Evolutionary conservation across 2,329 filamentous ascomycete species (phyloP).

Genomic region (Pestalotiopsis sp.): DNA sequence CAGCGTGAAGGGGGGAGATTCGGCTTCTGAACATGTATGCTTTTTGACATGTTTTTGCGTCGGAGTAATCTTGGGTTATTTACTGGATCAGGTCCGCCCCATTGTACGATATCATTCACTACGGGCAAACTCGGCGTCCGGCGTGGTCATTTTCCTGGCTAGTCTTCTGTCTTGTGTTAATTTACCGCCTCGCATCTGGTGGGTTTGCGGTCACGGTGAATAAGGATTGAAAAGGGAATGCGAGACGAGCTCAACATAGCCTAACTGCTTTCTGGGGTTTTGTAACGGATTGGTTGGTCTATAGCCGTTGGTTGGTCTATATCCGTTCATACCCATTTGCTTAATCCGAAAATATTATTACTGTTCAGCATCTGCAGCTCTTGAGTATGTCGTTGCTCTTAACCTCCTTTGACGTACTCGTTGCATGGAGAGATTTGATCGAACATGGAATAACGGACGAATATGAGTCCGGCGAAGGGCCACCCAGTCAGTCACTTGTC

Average conservation of each 20-base stretch:
- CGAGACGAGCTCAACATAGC: background rate
- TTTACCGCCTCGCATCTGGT: background rate
- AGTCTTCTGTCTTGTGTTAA: background rate
- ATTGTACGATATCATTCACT: constrained; percentile 9
- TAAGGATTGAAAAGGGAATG: constrained; percentile 1
- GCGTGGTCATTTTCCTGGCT: constrained; percentile 1
- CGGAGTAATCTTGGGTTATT: constrained; percentile 6
- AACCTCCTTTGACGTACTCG: too few relatives aligned
- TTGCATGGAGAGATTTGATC: too few relatives aligned
- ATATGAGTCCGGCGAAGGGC: too few relatives aligned
- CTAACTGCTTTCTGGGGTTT: background rate
- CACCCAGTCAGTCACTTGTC: too few relatives aligned
- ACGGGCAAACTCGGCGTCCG: background rate
- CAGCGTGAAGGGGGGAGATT: background rate
- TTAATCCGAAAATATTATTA: constrained; percentile 2
- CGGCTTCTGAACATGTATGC: background rate
- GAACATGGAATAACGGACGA: too few relatives aligned
- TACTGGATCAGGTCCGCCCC: background rate
- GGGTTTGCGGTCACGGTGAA: constrained; percentile 1
- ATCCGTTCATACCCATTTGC: constrained; percentile 6
- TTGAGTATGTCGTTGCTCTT: background rate
- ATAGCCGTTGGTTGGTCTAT: constrained; percentile 1
- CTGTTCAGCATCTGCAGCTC: background rate
- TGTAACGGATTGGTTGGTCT: background rate
- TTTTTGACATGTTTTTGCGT: constrained; percentile 4